Evolutionary conservation across 1,139 yeast species (phyloP), one percentile per base, ranked within the genome.

Genomic region (Kodamaea suecica): DNA sequence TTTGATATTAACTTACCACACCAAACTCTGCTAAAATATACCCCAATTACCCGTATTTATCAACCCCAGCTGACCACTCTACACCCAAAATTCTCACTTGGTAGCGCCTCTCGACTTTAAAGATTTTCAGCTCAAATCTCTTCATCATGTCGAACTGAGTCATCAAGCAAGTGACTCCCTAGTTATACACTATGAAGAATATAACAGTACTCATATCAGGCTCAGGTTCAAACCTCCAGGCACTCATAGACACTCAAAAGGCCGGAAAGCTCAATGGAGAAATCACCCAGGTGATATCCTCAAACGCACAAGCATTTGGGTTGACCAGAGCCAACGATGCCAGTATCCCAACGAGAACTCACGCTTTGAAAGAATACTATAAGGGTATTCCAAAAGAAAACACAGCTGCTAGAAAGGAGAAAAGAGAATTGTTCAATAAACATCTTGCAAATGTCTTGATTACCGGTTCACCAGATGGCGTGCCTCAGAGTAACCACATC

Each of bases 191-290:
- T 33, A 41, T 44, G 45, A 28, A 61, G 57, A 45, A 27, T 24
- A 76, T 85, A 43, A 70, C 84, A 8, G 97, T 92, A 1, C 74
- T 92, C 34, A 92, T 92, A 32, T 90, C 97, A 2, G 98, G 98
- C 1, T 83, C 85, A 17, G 98, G 98, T 1, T 80, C 97, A 14
- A 92, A 92, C 53, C 67, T 92, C 30, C 98, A 92, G 58, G 97
- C 98, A 0, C 67, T 92, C 27, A 86, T 92, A 31, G 95, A 92
- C 56, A 86, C 95, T 1, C 63, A 73, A 35, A 55, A 54, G 4
- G 47, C 53, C 2, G 70, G 72, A 1, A 58, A 63, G 12, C 62
- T 76, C 13, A 57, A 67, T 17, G 94, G 85, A 1, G 60, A 65
- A 30, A 78, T 88, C 37, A 68, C 76, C 13, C 77, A 78, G 49